These are phyloP conservation scores for Alternaria novae-zelandiae DNA, from an alignment of 2,329 filamentous ascomycete species.

Conservation along the genomic window DNA sequence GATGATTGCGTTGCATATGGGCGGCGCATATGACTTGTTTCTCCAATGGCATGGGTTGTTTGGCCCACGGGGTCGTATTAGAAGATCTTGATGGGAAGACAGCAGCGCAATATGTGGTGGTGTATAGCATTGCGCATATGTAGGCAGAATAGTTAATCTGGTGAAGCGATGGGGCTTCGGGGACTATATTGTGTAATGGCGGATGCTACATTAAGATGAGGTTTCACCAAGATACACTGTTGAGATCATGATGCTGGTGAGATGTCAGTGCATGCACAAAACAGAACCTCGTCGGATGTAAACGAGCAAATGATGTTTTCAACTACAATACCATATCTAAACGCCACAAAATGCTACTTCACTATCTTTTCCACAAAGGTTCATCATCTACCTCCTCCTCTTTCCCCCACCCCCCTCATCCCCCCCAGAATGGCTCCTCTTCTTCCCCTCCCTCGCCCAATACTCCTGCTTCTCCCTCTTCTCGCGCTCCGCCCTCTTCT, in stretches of 20 bases:
- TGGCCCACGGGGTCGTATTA: background rate
- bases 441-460: slow-evolving; percentile 89
- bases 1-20: background rate
- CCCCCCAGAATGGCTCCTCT: slow-evolving; percentile 61
- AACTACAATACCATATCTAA: background rate
- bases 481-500: slow-evolving; percentile 86
- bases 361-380: too few relatives aligned
- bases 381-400: slow-evolving; percentile 30
- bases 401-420: slow-evolving; percentile 50
- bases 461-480: slow-evolving; percentile 92
- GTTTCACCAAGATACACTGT: background rate
- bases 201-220: background rate
- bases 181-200: slow-evolving; percentile 4
- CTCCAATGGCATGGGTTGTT: background rate
- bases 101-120: background rate
- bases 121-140: background rate
- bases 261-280: background rate
- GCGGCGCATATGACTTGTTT: background rate
- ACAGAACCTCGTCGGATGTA: background rate
- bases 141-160: background rate
- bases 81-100: background rate
- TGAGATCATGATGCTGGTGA: too few relatives aligned
- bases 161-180: background rate
- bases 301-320: background rate
- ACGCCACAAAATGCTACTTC: background rate